Percentiles rank a stretch among this genome's conserved stretches.
Conservation (phyloP, 768 basidiomycete genomes). For the Plicaturopsis crispa region DNA sequence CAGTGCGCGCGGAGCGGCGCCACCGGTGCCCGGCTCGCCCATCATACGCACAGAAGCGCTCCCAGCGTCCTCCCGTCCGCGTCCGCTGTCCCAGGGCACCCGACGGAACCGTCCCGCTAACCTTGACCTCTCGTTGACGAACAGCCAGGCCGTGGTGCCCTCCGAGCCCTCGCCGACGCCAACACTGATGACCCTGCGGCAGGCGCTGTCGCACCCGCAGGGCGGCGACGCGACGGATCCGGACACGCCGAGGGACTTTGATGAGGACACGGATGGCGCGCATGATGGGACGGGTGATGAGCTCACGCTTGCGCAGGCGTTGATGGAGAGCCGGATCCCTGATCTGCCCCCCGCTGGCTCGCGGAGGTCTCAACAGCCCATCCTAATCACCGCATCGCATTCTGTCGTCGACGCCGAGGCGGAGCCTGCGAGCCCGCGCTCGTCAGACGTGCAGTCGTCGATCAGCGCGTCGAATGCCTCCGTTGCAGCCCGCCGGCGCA, state of each 20-base stretch:
- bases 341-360: constrained; percentile 67
- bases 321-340: constrained; percentile 75
- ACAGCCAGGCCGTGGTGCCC: constrained; percentile 24
- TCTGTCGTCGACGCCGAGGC: constrained; percentile 31
- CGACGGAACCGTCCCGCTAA: constrained; percentile 60
- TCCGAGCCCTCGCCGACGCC: constrained; percentile 53
- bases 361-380: constrained; percentile 57
- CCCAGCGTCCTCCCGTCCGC: constrained; percentile 4
- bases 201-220: constrained; percentile 50
- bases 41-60: not conserved
- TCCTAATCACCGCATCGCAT: constrained; percentile 45
- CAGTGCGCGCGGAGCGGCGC: constrained; percentile 38
- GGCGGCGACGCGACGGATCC: constrained; percentile 11
- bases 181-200: constrained; percentile 57
- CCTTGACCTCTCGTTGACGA: constrained; percentile 48
- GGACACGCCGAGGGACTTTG: constrained; percentile 31
- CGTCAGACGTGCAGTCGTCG: constrained; percentile 33
- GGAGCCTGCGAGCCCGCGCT: constrained; percentile 37
- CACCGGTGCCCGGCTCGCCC: constrained; percentile 11
- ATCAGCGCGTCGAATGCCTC: constrained; percentile 20
- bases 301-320: constrained; percentile 65
- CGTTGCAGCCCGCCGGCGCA: constrained; percentile 35
- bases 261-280: constrained; percentile 56
- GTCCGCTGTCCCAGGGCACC: constrained; percentile 14
- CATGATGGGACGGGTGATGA: constrained; percentile 44